Conservation (phyloP, 1,284 basidiomycete species). For the Peniophora sp. region DNA sequence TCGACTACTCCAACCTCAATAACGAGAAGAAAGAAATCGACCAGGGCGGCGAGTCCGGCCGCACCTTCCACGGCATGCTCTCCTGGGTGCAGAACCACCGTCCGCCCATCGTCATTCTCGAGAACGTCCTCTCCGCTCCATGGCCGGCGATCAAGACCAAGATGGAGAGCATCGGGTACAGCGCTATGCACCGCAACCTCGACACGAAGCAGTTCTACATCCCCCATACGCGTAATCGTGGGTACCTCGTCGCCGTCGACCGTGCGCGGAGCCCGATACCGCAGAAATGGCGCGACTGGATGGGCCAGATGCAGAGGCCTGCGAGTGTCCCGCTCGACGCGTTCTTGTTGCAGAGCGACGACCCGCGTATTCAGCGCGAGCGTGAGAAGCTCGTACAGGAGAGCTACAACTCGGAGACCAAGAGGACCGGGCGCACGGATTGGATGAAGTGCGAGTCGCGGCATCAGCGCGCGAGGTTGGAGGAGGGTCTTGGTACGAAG, state of each 20-base stretch:
- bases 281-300: constrained; percentile 61
- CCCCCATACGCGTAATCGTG: constrained; percentile 87
- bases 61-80: constrained; percentile 89
- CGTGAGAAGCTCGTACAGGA: constrained; percentile 76
- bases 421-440: constrained; percentile 69
- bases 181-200: constrained; percentile 64
- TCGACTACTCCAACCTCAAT: constrained; percentile 94
- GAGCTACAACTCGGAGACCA: constrained; percentile 49
- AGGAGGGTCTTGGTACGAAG: constrained; percentile 77
- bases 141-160: constrained; percentile 75
- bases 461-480: constrained; percentile 81
- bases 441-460: constrained; percentile 92
- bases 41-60: constrained; percentile 83
- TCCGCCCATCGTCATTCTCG: constrained; percentile 86
- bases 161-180: constrained; percentile 74
- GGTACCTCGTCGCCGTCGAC: constrained; percentile 79
- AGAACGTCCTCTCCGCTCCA: constrained; percentile 90
- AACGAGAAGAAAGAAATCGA: constrained; percentile 89
- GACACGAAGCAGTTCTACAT: constrained; percentile 95
- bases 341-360: constrained; percentile 86
- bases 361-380: constrained; percentile 85
- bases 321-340: constrained; percentile 88
- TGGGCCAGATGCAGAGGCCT: constrained; percentile 69
- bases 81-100: constrained; percentile 84
- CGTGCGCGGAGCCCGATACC: constrained; percentile 52